Evolutionary conservation across 2,329 filamentous ascomycete species (phyloP), one percentile per base, ranked within the genome.

Genomic region (Apiospora phragmitis): DNA sequence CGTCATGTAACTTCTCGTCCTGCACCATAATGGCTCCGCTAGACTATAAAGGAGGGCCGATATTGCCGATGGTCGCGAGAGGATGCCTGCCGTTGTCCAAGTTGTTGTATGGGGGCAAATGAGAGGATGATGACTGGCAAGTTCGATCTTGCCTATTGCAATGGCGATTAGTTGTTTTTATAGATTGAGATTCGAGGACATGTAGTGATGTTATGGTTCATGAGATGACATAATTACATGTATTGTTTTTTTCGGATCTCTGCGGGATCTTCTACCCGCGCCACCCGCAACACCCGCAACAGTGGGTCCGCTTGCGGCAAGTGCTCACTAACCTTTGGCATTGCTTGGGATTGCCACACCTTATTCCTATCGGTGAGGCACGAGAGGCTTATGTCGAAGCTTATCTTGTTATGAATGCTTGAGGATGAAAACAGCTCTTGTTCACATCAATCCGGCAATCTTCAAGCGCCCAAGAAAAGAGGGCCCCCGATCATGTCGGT

Each of bases 261-360:
- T 67, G 65, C 65, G 65, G 65, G 42, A 67, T 45, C n/a, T n/a
- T 47, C 43, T 47, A 21, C 43, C 41, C 41, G 38, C 38, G 38
- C 8, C 38, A 41, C 3, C n/a, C 43, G 26, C 65, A 67, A 47
- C 47, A 67, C 65, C 65, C 65, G 26, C 26, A 32, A 21, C 14
- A 67, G 42, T 45, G 26, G 26, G 16, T 14, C 45, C 42, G 21
- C 35, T 42, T 6, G 4, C 18, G 7, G 6, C 59, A 41, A 26
- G 32, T n/a, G 32, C 21, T 41, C 59, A 65, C 29, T 16, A 18
- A 38, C 29, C 11, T 24, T 38, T n/a, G 29, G 59, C 43, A n/a
- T 3, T 16, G 24, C 24, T 45, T 67, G 5, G 14, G 4, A 45
- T 45, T 32, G 24, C 24, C 65, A 29, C 12, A 29, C 14, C 29